These are phyloP conservation scores for Haplosporangium sp. DNA, from an alignment of 371 early-diverging fungal genomes.

Conservation along the genomic window DNA sequence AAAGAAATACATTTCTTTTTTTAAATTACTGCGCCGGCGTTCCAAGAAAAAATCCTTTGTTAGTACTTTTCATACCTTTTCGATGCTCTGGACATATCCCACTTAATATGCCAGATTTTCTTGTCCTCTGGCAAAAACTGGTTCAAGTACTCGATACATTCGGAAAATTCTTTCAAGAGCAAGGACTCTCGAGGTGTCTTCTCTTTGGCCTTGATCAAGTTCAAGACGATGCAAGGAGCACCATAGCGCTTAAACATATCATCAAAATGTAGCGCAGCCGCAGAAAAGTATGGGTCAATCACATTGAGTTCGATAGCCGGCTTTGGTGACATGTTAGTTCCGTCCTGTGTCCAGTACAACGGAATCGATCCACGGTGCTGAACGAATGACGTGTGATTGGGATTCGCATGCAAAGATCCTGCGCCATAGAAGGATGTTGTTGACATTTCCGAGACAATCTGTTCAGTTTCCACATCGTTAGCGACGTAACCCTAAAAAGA, in stretches of 20 bases:
- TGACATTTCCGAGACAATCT: conserved; percentile 93
- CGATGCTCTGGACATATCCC: conserved; percentile 98
- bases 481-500: conserved; percentile 89
- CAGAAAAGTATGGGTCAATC: conserved; percentile 92
- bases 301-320: conserved; percentile 93
- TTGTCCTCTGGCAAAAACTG: conserved; percentile 87
- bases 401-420: conserved; percentile 62
- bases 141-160: conserved; percentile 87
- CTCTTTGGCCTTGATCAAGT: conserved; percentile 95
- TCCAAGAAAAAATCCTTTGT: too few relatives aligned
- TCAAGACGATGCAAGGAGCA: conserved; percentile 88
- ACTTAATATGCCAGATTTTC: conserved; percentile 89
- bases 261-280: conserved; percentile 93
- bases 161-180: conserved; percentile 86
- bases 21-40: too few relatives aligned
- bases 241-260: conserved; percentile 92
- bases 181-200: conserved; percentile 89
- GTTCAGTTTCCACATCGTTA: conserved; percentile 99
- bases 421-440: conserved; percentile 76
- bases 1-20: not conserved
- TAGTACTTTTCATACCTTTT: conserved; percentile 70
- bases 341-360: conserved; percentile 95
- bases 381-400: conserved; percentile 91
- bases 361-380: conserved; percentile 98
- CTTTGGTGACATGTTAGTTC: conserved; percentile 92